Evolutionary conservation across 306 rosid genomes (phyloP).

Genomic region (Medicago truncatula): DNA sequence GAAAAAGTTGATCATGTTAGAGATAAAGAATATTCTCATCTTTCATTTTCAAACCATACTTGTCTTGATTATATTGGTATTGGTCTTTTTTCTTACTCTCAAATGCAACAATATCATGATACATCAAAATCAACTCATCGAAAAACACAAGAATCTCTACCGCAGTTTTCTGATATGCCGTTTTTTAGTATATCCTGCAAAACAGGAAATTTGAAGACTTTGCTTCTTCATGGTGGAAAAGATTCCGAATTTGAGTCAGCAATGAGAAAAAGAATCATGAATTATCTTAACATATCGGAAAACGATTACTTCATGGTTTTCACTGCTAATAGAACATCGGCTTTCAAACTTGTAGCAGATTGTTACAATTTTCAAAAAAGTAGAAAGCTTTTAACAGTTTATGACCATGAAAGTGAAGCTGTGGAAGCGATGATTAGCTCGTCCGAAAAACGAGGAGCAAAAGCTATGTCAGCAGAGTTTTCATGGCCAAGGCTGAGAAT

Average conservation of each 20-base stretch:
- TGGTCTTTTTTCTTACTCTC: constrained; percentile 86
- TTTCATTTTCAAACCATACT: constrained; percentile 58
- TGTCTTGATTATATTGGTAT: constrained; percentile 93
- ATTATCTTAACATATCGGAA: constrained; percentile 68
- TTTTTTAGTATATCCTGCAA: constrained; percentile 72
- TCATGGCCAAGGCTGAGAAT: constrained; percentile 94
- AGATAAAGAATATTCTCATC: constrained; percentile 72
- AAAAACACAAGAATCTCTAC: constrained; percentile 24
- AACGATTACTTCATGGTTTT: constrained; percentile 85
- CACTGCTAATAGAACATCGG: constrained; percentile 90
- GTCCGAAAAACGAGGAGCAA: constrained; percentile 82
- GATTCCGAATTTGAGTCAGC: constrained; percentile 74
- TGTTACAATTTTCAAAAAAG: constrained; percentile 71
- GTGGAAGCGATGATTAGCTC: constrained; percentile 66
- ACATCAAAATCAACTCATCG: constrained; percentile 45
- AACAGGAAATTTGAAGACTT: constrained; percentile 71
- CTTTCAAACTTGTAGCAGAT: constrained; percentile 84
- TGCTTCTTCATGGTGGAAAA: constrained; percentile 70
- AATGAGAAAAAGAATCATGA: constrained; percentile 74
- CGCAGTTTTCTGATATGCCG: constrained; percentile 56
- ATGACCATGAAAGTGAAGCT: constrained; percentile 90
- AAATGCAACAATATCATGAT: constrained; percentile 52
- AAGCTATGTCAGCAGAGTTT: constrained; percentile 72
- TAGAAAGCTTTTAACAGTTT: constrained; percentile 75
- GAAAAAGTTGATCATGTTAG: constrained; percentile 66